These are phyloP conservation scores for Monilinia aucupariae DNA, from an alignment of 2,329 filamentous ascomycete genomes.

Conservation along the genomic window DNA sequence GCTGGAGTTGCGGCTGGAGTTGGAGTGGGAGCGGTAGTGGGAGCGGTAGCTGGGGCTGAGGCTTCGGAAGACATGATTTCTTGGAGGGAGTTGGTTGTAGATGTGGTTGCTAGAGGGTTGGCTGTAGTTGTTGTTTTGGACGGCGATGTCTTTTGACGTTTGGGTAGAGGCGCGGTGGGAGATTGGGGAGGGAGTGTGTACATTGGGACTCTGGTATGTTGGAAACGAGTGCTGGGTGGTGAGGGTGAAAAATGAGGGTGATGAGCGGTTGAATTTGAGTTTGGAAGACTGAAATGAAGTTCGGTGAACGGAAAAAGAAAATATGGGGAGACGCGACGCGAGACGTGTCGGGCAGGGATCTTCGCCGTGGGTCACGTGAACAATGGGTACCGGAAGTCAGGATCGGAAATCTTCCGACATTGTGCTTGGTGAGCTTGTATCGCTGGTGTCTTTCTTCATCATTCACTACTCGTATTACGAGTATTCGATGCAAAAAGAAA, in stretches of 20 bases:
- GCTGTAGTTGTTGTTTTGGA: neutral
- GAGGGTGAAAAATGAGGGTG: neutral
- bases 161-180: constrained; percentile 14
- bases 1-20: neutral
- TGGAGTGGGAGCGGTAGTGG: neutral
- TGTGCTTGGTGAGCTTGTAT: neutral
- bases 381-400: neutral
- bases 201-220: neutral
- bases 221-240: neutral
- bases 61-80: constrained; percentile 13
- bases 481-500: neutral
- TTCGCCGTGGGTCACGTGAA: neutral
- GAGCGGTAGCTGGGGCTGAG: neutral
- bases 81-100: constrained; percentile 11
- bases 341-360: constrained; percentile 11
- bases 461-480: neutral
- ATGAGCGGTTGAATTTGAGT: neutral
- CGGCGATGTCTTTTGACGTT: constrained; percentile 16
- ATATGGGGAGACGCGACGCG: constrained; percentile 15
- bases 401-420: neutral
- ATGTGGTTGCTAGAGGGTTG: neutral
- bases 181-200: constrained; percentile 5
- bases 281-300: constrained; percentile 4
- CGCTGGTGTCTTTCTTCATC: neutral
- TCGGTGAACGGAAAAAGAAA: constrained; percentile 13